Evolutionary conservation across 202 grass and related monocot species (phyloP), one percentile per base, ranked within the genome.

Genomic region (Panicum hallii): DNA sequence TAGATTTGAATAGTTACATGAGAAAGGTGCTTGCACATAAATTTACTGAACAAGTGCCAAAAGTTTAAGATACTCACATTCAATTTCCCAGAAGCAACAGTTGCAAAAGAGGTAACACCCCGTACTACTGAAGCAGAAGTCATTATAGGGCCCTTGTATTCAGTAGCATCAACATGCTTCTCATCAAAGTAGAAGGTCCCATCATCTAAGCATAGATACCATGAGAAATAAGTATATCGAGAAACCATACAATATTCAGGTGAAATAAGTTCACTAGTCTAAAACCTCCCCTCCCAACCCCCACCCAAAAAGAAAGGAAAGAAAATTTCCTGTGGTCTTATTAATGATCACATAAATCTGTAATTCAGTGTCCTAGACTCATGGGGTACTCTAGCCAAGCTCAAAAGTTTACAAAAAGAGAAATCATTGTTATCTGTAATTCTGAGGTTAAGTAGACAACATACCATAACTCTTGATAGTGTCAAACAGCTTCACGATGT

Each of bases 161-260:
- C 93, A 17, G 75, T 79, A 79, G 48, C 83, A 88, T 99, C 97
- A 82, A 90, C 81, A 87, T 97, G 84, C 85, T 97, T 97, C 78
- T 99, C 97, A 32, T 99, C 93, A 53, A 99, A 99, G 90, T 97
- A 99, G 60, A 93, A 91, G 41, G 86, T 94, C 49, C 93, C 92
- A 68, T 99, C 97, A 69, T 94, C 97, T 99, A 70, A 30, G 67
- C 26, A 86, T 49, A 70, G 63, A 62, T 55, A 86, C 42, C 19
- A 79, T 61, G 81, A 61, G 28, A 67, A 46, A 67, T 72, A 85
- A 74, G 20, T 9, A 70, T 7, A 84, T 11, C 17, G 64, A 40
- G 26, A 67, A 77, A 60, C 36, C 55, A 50, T 50, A 50, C 36
- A 38, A 38, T 38, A 6, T n/a, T 28, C 0, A 50, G 12, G 15